Base-by-base conservation (phyloP, 768 basidiomycete genomes). In the Nidularia pulvinata region DNA sequence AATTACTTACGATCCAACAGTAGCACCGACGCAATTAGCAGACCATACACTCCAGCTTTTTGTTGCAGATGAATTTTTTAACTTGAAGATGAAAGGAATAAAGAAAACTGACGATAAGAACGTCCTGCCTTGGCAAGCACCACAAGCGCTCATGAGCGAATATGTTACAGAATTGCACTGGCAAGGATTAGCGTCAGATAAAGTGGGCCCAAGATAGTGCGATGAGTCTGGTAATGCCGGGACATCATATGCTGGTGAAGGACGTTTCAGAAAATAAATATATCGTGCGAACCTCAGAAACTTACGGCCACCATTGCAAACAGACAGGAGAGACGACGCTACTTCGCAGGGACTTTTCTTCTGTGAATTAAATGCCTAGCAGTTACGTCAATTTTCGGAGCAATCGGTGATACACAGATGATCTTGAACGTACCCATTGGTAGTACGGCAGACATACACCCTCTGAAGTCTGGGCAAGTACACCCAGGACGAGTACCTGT, bases 131-230 rank as follows among this genome's bases (percentile, higher is more conserved):
- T 86, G 85, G 61, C 85, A 86, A 35, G 73, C 61, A 22, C 75
- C 81, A 64, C 85, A 86, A 10, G 85, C 84, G 52, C 77, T 80
- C 57, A 85, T 70, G 25, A 81, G 55, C 10, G 76, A 79, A 57
- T 85, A 86, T 4, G 76, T 74, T 32, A 84, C 78, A 6, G 82
- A 76, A 60, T 72, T 85, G 59, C 85, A 86, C 57, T 78, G 73
- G 55, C 85, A 85, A 4, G 61, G 51, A 51, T 73, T 77, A 16
- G 73, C 71, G 3, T 58, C 49, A 33, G 60, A 61, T n/a, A 72
- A 58, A 13, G 69, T 59, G 2, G 78, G 79, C 13, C 76, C 75
- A 33, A 69, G 59, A 59, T 81, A 81, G 51, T 72, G 62, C 42
- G 59, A 62, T n/a, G 55, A 39, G 4, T 57, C 55, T 0, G 70